A percentile compares a stretch with the other conserved stretches of the same genome.
Evolutionary conservation across 1,284 basidiomycete species (phyloP).

Genomic region (Cystobasidiaceae sp.): DNA sequence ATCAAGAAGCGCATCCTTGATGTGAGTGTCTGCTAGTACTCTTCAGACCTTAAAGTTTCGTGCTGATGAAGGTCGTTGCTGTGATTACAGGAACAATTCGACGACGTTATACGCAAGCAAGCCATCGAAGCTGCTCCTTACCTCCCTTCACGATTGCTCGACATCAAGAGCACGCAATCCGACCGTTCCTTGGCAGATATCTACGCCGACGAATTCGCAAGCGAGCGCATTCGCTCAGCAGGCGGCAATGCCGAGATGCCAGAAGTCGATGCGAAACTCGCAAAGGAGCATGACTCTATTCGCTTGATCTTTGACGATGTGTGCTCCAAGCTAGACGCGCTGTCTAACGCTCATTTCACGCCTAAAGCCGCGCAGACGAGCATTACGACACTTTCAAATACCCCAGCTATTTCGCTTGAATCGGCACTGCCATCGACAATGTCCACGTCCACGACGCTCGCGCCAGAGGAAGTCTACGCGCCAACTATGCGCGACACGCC

Average conservation of each 20-base stretch:
- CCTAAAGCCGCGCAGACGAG: slow-evolving; percentile 88
- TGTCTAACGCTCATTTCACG: slow-evolving; percentile 91
- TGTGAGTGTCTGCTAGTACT: slow-evolving; percentile 47
- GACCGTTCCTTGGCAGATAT: slow-evolving; percentile 87
- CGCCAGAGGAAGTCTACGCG: slow-evolving; percentile 86
- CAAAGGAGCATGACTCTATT: slow-evolving; percentile 83
- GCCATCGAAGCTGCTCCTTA: slow-evolving; percentile 77
- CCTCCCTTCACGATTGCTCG: slow-evolving; percentile 81
- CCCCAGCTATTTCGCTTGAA: slow-evolving; percentile 79
- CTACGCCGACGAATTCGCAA: slow-evolving; percentile 84
- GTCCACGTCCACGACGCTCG: slow-evolving; percentile 72
- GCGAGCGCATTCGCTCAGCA: slow-evolving; percentile 50
- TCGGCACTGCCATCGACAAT: slow-evolving; percentile 80
- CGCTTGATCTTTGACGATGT: slow-evolving; percentile 77
- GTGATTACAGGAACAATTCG: slow-evolving; percentile 64
- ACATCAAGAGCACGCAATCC: slow-evolving; percentile 82
- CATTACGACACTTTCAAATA: slow-evolving; percentile 80
- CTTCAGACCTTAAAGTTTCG: not conserved
- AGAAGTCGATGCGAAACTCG: slow-evolving; percentile 80
- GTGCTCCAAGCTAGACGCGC: slow-evolving; percentile 82
- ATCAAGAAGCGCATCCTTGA: slow-evolving; percentile 89
- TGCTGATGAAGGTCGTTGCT: too few species aligned
- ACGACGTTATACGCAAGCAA: slow-evolving; percentile 81
- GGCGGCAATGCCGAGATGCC: slow-evolving; percentile 53
- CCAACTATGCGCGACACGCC: slow-evolving; percentile 50